phyloP scores from a whole-genome alignment of 2,329 filamentous ascomycete species.

The Scolecobasidium constrictum region DNA sequence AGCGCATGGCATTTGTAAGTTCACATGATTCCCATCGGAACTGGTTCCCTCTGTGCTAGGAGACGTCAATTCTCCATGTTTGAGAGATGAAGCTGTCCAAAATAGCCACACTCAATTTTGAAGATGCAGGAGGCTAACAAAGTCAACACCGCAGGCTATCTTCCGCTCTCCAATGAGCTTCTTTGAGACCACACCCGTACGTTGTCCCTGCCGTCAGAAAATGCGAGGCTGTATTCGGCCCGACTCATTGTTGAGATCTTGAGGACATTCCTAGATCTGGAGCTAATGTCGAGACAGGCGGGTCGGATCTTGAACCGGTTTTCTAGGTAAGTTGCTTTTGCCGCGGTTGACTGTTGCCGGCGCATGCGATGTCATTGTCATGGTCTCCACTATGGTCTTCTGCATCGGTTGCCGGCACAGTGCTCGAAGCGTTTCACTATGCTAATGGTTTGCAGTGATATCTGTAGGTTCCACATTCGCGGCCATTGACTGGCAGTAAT shows the following conservation, averaged over 20 bases:
- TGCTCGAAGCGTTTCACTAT: too few relatives aligned
- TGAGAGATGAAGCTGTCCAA: too few relatives aligned
- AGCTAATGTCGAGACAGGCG: conserved; percentile 31
- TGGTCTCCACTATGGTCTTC: too few relatives aligned
- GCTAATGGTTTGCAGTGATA: conserved; percentile 9
- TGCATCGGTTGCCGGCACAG: too few relatives aligned
- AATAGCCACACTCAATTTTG: too few relatives aligned
- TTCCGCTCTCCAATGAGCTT: conserved; percentile 98
- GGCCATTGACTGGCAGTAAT: not conserved
- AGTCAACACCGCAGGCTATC: conserved; percentile 65
- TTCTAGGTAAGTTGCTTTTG: conserved; percentile 68
- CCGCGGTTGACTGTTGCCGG: too few relatives aligned
- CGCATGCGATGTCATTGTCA: too few relatives aligned
- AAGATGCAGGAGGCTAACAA: too few relatives aligned
- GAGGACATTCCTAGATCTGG: not conserved
- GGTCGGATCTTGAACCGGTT: conserved; percentile 96
- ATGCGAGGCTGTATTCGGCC: too few relatives aligned
- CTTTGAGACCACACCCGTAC: conserved; percentile 90
- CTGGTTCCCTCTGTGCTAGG: not conserved
- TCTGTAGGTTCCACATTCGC: conserved; percentile 2
- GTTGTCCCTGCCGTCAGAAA: too few relatives aligned
- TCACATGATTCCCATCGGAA: not conserved
- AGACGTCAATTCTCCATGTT: too few relatives aligned
- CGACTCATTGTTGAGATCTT: too few relatives aligned
- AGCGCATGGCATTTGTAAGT: not conserved